Percentiles rank a stretch among this genome's conserved stretches.
Conservation (phyloP, 768 basidiomycete genomes). For the Boletus barrowsii region DNA sequence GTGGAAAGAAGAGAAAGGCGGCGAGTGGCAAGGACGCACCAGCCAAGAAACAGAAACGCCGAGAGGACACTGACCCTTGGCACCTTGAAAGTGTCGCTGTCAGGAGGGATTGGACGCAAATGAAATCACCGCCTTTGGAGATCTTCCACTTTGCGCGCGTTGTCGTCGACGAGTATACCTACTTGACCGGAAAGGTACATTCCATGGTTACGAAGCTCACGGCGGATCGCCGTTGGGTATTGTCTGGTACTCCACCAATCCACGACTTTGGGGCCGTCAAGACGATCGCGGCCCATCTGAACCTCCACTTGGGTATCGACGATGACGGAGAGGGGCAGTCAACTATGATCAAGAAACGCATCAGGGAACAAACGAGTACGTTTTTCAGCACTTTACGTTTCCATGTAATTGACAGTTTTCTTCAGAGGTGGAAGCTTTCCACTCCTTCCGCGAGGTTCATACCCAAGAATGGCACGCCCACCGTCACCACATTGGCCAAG, state of each 20-base stretch:
- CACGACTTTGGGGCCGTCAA: constrained; percentile 88
- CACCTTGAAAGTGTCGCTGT: constrained; percentile 62
- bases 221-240: constrained; percentile 84
- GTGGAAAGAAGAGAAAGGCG: constrained; percentile 46
- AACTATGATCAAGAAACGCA: constrained; percentile 73
- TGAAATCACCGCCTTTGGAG: constrained; percentile 83
- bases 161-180: constrained; percentile 94
- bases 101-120: constrained; percentile 69
- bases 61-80: constrained; percentile 72
- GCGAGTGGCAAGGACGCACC: constrained; percentile 31
- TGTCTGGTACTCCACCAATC: constrained; percentile 95
- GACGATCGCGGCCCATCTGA: constrained; percentile 84
- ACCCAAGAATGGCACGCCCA: constrained; percentile 90
- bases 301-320: constrained; percentile 88
- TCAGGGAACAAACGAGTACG: constrained; percentile 79
- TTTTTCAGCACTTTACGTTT: constrained; percentile 1
- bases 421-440: constrained; percentile 85
- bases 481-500: constrained; percentile 78
- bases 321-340: constrained; percentile 83
- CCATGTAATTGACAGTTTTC: constrained; percentile 14
- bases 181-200: constrained; percentile 77
- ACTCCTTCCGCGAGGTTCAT: constrained; percentile 94
- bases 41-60: constrained; percentile 58
- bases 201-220: constrained; percentile 73
- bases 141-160: constrained; percentile 90